These are phyloP conservation scores for Monsonia emarginata DNA, from an alignment of 441 rosid species.

Conservation along the genomic window DNA sequence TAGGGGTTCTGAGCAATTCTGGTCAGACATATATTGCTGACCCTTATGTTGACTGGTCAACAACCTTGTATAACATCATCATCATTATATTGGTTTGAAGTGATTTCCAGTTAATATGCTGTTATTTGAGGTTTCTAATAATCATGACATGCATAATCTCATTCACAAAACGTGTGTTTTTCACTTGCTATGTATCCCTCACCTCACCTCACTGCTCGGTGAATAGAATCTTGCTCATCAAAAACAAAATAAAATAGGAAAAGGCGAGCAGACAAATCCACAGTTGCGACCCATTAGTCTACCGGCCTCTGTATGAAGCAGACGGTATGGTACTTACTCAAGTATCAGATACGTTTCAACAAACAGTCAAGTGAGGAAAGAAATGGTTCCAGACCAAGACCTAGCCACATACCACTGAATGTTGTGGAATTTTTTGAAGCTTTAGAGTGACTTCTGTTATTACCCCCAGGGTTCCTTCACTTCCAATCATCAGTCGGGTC, in stretches of 20 bases:
- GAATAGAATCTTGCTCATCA: neutral
- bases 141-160: neutral
- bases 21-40: neutral
- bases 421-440: slow-evolving; percentile 84
- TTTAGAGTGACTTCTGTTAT: slow-evolving; percentile 78
- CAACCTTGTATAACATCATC: neutral
- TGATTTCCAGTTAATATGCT: neutral
- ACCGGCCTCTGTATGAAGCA: neutral
- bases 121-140: neutral
- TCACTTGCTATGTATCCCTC: neutral
- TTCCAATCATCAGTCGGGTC: slow-evolving; percentile 84
- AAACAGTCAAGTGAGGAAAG: neutral
- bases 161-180: neutral
- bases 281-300: neutral
- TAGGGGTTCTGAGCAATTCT: neutral
- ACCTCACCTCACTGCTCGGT: neutral
- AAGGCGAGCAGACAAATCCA: neutral
- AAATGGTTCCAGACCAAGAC: slow-evolving; percentile 9
- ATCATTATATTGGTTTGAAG: neutral
- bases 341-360: neutral
- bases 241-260: neutral
- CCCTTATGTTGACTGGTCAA: neutral
- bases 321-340: neutral
- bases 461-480: slow-evolving; percentile 91
- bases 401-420: slow-evolving; percentile 58